A percentile compares a stretch with the other conserved stretches of the same genome.
These are phyloP conservation scores for Plasmodium cynomolgi DNA, from an alignment of 169 alveolate genomes.

Conservation along the genomic window DNA sequence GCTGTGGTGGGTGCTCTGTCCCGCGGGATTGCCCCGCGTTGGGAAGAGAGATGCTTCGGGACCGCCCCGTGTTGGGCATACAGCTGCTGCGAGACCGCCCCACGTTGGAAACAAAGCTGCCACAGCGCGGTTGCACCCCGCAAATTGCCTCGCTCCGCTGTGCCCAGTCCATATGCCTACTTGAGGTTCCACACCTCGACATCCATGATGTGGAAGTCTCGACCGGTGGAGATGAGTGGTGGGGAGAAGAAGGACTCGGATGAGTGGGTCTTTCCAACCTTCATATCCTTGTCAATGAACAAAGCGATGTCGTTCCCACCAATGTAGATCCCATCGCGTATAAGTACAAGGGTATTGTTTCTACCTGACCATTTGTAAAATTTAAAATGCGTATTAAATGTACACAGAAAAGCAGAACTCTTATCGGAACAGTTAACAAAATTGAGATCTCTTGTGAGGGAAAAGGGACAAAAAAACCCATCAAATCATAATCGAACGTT, in stretches of 20 bases:
- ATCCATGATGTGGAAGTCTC: constrained; percentile 65
- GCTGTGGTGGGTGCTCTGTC: too few species aligned
- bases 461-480: constrained; percentile 72
- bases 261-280: constrained; percentile 43
- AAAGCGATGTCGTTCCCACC: constrained; percentile 69
- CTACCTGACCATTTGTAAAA: constrained; percentile 72
- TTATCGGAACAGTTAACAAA: constrained; percentile 47
- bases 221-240: constrained; percentile 28
- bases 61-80: too few species aligned
- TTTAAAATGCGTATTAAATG: constrained; percentile 49
- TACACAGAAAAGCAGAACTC: constrained; percentile 60
- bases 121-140: too few species aligned
- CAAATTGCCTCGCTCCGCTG: neutral
- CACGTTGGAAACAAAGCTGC: too few species aligned
- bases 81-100: too few species aligned
- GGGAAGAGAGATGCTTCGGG: too few species aligned
- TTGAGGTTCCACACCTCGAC: constrained; percentile 56
- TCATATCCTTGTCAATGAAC: constrained; percentile 48
- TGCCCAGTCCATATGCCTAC: neutral
- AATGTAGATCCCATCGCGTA: constrained; percentile 63
- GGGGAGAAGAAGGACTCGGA: constrained; percentile 67
- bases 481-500: constrained; percentile 49
- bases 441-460: constrained; percentile 55
- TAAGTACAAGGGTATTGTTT: constrained; percentile 39
- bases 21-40: too few species aligned